Evolutionary conservation across 768 basidiomycete species (phyloP), one percentile per base, ranked within the genome.

Genomic region (Wakefieldia striispora): DNA sequence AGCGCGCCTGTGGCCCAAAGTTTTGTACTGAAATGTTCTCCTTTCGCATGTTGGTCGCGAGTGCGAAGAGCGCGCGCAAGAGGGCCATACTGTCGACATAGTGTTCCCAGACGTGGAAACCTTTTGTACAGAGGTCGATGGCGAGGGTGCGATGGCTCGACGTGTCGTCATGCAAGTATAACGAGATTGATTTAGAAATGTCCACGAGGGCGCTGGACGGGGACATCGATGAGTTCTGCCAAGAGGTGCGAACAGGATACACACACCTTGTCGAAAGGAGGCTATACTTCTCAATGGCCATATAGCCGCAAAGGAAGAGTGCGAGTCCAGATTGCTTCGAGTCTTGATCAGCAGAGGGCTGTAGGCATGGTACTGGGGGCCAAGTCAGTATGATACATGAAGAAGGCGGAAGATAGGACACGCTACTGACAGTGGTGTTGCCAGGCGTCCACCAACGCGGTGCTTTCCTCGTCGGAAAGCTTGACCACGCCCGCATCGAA

Each of bases 21-120:
- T 88, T 86, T 51, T 88, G 84, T 5, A 79, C 56, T 4, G 76
- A 78, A 26, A 86, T 83, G 0, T 76, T 71, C n/a, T 90, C 87
- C 56, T 91, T 90, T 24, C 79, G 76, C 24, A 77, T 66, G 47
- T 72, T 82, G 3, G 92, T 92, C 0, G 93, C 87, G 21, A 97
- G 75, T 16, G 72, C 75, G 64, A 95, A 95, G 11, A 98, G 76
- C 1, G 86, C 79, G 6, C 95, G 84, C 16, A 98, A 72, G 47
- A 97, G 84, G 50, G 86, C 85, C 75, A 93, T 88, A 0, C 93
- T 82, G 57, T 98, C 94, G 50, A 94, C 78, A 57, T 94, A 93
- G 56, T 92, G 84, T 61, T 97, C 93, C 94, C 95, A 98, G 42
- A 95, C 83, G 39, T 86, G 80, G 63, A 97, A 98, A 0, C 95